These are phyloP conservation scores for Sophora flavescens DNA, from an alignment of 306 rosid species.

Conservation along the genomic window DNA sequence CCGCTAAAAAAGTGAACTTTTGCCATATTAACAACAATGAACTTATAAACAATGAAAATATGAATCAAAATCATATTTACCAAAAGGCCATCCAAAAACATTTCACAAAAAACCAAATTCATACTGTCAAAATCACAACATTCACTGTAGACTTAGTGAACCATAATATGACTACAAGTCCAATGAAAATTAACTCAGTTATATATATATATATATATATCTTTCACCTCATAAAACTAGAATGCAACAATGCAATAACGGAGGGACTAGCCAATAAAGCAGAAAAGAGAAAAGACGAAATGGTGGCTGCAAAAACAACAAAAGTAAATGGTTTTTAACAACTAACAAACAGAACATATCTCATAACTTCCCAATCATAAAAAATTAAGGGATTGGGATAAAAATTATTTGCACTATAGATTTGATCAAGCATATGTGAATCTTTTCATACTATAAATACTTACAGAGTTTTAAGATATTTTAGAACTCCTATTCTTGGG, in stretches of 20 bases:
- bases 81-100: neutral
- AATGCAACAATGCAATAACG: constrained; percentile 32
- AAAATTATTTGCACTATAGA: neutral
- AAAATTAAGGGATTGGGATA: constrained; percentile 1
- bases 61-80: constrained; percentile 7
- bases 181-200: no score
- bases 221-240: constrained; percentile 20
- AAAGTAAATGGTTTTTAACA: constrained; percentile 16
- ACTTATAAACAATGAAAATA: neutral
- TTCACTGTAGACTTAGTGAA: neutral
- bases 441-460: constrained; percentile 50
- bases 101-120: neutral
- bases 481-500: constrained; percentile 75
- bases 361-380: constrained; percentile 9
- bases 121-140: no score
- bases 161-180: no score
- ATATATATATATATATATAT: neutral
- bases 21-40: constrained; percentile 4
- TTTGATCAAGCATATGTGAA: constrained; percentile 14
- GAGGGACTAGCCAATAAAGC: constrained; percentile 9
- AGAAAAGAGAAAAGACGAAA: neutral
- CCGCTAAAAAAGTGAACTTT: constrained; percentile 16
- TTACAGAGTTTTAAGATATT: constrained; percentile 75
- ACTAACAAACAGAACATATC: constrained; percentile 13
- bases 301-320: constrained; percentile 11